Evolutionary conservation across 2,329 filamentous ascomycete genomes (phyloP).

Genomic region (Drechslerella dactyloides): DNA sequence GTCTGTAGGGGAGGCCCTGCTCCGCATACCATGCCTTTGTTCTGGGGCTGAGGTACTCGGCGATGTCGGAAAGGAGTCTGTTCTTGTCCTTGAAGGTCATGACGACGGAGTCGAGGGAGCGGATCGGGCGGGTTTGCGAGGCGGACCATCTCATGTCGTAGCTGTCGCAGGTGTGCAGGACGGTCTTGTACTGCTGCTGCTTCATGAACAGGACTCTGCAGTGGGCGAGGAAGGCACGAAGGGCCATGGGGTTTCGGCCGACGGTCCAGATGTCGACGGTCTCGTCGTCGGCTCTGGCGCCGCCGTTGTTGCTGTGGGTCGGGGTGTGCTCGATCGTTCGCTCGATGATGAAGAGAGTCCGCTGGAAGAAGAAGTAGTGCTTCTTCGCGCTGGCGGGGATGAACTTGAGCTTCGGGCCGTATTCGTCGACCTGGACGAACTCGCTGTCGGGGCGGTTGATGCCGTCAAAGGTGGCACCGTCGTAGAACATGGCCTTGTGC

Average conservation of each 20-base stretch:
- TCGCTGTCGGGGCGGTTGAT: conserved; percentile 60
- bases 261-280: conserved; percentile 67
- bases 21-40: conserved; percentile 81
- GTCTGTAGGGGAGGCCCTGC: conserved; percentile 81
- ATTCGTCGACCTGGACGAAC: conserved; percentile 58
- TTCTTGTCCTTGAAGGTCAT: conserved; percentile 68
- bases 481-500: conserved; percentile 55
- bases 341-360: conserved; percentile 66
- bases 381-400: conserved; percentile 70
- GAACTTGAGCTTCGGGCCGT: conserved; percentile 63
- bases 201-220: conserved; percentile 65
- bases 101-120: conserved; percentile 71
- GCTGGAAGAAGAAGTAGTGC: conserved; percentile 73
- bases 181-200: conserved; percentile 68
- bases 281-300: conserved; percentile 59
- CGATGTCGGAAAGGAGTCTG: conserved; percentile 67
- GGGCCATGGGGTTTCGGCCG: conserved; percentile 66
- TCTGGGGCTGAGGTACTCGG: conserved; percentile 68
- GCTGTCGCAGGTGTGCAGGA: conserved; percentile 68
- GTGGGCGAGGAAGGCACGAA: conserved; percentile 69
- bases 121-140: conserved; percentile 66
- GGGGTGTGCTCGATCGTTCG: conserved; percentile 58
- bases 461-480: conserved; percentile 58
- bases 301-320: conserved; percentile 58
- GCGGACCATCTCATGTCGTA: conserved; percentile 66